phyloP scores from a whole-genome alignment of 1,284 basidiomycete genomes.

The Ustilago loliicola region DNA sequence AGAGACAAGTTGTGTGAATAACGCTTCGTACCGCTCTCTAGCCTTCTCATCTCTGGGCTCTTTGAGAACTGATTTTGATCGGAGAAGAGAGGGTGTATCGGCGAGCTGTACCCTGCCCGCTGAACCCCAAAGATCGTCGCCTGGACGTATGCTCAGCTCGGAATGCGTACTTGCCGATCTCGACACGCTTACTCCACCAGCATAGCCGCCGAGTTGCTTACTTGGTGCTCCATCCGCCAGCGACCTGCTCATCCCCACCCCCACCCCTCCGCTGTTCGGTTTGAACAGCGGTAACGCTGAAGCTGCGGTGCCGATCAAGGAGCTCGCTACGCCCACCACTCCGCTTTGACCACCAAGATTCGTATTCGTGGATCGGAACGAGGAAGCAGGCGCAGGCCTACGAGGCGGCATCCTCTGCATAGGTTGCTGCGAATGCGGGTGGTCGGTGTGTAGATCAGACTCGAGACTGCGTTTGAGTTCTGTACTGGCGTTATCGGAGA shows the following conservation, averaged over 20 bases:
- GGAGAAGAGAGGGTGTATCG: not conserved
- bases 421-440: slow-evolving; percentile 4
- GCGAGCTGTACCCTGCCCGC: slow-evolving; percentile 37
- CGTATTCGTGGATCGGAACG: not conserved
- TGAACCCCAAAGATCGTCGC: not conserved
- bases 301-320: slow-evolving; percentile 4
- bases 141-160: slow-evolving; percentile 1
- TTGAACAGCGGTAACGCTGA: slow-evolving; percentile 12
- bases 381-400: not conserved
- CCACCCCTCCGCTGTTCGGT: not conserved
- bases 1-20: slow-evolving; percentile 19
- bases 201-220: slow-evolving; percentile 23
- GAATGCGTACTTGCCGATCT: slow-evolving; percentile 26
- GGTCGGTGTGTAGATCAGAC: slow-evolving; percentile 23
- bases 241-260: not conserved
- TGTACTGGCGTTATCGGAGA: slow-evolving; percentile 36
- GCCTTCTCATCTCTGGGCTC: slow-evolving; percentile 25
- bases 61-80: not conserved
- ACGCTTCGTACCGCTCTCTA: slow-evolving; percentile 26
- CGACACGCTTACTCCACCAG: too few species aligned
- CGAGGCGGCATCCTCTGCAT: slow-evolving; percentile 9
- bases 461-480: slow-evolving; percentile 38
- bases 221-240: slow-evolving; percentile 46
- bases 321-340: not conserved
- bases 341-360: not conserved